phyloP scores from a whole-genome alignment of 331 rosid species.

The Acacia concinna region DNA sequence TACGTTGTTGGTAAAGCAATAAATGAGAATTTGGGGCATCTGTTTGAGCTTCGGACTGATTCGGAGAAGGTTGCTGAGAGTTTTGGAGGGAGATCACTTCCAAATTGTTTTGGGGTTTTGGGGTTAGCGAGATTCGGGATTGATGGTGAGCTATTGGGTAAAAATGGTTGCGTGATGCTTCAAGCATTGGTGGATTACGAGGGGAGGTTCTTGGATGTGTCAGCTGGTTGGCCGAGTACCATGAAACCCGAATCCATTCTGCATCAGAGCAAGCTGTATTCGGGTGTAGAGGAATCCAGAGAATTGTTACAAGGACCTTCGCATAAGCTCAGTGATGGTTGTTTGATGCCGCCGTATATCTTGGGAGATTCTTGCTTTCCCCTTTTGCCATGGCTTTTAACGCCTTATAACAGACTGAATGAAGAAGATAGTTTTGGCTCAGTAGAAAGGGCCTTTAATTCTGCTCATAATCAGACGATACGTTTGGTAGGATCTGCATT shows the following conservation, averaged over 20 bases:
- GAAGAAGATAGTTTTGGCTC: slow-evolving; percentile 61
- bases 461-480: slow-evolving; percentile 55
- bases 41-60: slow-evolving; percentile 63
- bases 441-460: slow-evolving; percentile 53
- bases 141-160: slow-evolving; percentile 40
- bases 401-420: slow-evolving; percentile 59
- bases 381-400: slow-evolving; percentile 82
- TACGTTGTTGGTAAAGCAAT: slow-evolving; percentile 56
- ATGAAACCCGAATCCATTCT: slow-evolving; percentile 59
- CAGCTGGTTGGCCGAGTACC: slow-evolving; percentile 83
- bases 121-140: slow-evolving; percentile 55
- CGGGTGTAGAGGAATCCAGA: slow-evolving; percentile 55
- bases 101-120: slow-evolving; percentile 75
- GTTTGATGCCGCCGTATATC: slow-evolving; percentile 65
- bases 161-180: slow-evolving; percentile 50
- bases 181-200: slow-evolving; percentile 80
- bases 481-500: slow-evolving; percentile 55
- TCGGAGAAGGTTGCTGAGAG: slow-evolving; percentile 45
- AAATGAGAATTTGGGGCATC: slow-evolving; percentile 44
- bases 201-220: slow-evolving; percentile 76
- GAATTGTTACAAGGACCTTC: slow-evolving; percentile 62
- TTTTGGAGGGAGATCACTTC: slow-evolving; percentile 69
- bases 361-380: slow-evolving; percentile 81
- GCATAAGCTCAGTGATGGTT: slow-evolving; percentile 50
- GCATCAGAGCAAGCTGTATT: slow-evolving; percentile 65